phyloP scores from a whole-genome alignment of 495 filamentous ascomycete genomes.

The Neurospora discreta region DNA sequence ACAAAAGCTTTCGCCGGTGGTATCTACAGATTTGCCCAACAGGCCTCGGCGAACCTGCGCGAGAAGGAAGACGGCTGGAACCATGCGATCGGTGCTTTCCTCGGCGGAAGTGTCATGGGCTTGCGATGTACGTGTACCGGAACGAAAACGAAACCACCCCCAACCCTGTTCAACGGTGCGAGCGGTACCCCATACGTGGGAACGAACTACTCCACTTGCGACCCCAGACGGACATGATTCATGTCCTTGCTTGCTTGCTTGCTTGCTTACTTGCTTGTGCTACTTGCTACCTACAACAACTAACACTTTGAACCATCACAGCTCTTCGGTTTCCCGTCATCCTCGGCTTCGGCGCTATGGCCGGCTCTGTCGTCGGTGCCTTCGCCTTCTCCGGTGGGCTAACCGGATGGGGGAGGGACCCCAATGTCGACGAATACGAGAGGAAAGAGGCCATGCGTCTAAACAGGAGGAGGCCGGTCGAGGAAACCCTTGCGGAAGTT shows the following conservation, averaged over 20 bases:
- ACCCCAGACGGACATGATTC: background rate
- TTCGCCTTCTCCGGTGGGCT: constrained; percentile 72
- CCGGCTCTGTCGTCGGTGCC: constrained; percentile 52
- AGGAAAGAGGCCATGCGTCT: constrained; percentile 65
- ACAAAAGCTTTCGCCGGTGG: constrained; percentile 58
- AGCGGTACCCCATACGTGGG: background rate
- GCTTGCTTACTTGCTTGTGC: background rate
- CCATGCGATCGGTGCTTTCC: constrained; percentile 26
- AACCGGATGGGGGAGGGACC: constrained; percentile 43
- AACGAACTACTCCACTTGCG: background rate
- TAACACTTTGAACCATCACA: background rate
- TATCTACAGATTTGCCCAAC: constrained; percentile 60
- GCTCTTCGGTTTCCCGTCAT: constrained; percentile 69
- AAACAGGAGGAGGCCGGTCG: constrained; percentile 61
- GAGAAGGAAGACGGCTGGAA: constrained; percentile 34
- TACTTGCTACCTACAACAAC: constrained; percentile 18
- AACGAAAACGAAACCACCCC: background rate
- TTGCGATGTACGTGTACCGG: constrained; percentile 19
- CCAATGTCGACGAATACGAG: constrained; percentile 64
- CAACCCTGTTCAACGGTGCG: background rate
- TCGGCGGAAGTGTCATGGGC: constrained; percentile 29
- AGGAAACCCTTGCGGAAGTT: constrained; percentile 70
- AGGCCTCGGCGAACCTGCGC: constrained; percentile 34
- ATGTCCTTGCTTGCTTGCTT: background rate
- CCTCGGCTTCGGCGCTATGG: constrained; percentile 59